Base-by-base conservation (phyloP, 2,329 filamentous ascomycete species). In the Penicillium sp. region DNA sequence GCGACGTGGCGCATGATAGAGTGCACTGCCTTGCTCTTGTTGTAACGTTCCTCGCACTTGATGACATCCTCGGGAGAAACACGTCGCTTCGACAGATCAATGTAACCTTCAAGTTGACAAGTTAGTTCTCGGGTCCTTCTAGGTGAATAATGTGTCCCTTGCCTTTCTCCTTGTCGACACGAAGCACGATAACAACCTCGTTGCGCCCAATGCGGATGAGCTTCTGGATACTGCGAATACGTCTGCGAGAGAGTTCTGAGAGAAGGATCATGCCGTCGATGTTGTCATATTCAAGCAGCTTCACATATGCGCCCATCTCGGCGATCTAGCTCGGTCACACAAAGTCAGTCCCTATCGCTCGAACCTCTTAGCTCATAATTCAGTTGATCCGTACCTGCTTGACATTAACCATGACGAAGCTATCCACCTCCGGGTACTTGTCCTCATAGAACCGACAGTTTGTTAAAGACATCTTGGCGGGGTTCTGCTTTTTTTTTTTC, bases 181-280 rank as follows among this genome's bases (percentile, higher is more conserved):
- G 87, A 64, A 99, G 89, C 63, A 99, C 94, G 45, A 99, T 95
- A 50, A 99, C 94, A 53, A 99, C 94, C 77, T 99, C 94, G 72
- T 99, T 99, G 68, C 95, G 89, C 55, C 95, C 95, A 60, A 99
- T 94, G 64, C 94, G 88, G 69, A 99, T 99, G 65, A 99, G 88
- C 80, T 99, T 99, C 78, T 99, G 95, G 70, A 99, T 99, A 83
- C 87, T 91, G 81, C 94, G 83, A 71, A 99, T 99, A 88, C 94
- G 94, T 85, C 94, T 86, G 82, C 94, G 87, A 57, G 95, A 99
- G 62, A 99, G 85, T 79, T 99, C 94, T 69, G 91, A 96, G 64
- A 99, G 90, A 65, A 99, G 82, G 71, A 99, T 99, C 95, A 99
- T 99, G 85, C 94, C 94, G 75, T 99, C 95, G 71, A 99, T 99